Evolutionary conservation across 176 grass and related monocot genomes (phyloP).

Genomic region (Aegilops umbellulata): DNA sequence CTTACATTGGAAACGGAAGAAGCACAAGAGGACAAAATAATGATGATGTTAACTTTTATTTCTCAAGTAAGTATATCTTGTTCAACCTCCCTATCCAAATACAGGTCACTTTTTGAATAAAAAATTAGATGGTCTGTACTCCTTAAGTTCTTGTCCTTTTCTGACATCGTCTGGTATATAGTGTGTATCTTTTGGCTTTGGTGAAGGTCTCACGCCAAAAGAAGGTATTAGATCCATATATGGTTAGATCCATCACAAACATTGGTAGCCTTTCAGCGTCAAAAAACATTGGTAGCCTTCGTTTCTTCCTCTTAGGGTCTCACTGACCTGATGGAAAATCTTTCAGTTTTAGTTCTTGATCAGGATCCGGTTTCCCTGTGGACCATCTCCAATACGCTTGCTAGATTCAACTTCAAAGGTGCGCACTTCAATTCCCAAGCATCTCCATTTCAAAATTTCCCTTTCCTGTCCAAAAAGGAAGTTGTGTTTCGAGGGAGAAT

Average conservation of each 20-base stretch:
- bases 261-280: neutral
- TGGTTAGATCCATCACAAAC: neutral
- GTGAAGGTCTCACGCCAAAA: neutral
- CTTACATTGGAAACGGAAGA: neutral
- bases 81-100: neutral
- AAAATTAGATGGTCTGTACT: neutral
- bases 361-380: neutral
- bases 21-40: slow-evolving; percentile 7
- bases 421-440: neutral
- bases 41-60: neutral
- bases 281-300: neutral
- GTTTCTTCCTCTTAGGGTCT: neutral
- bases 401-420: slow-evolving; percentile 15
- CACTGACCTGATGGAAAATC: slow-evolving; percentile 2
- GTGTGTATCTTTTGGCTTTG: neutral
- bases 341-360: slow-evolving; percentile 31
- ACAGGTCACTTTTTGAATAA: slow-evolving; percentile 2
- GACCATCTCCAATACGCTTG: neutral
- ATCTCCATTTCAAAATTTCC: neutral
- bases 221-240: neutral
- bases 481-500: slow-evolving; percentile 1
- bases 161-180: slow-evolving; percentile 18
- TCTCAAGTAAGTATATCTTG: neutral
- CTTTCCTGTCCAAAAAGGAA: neutral
- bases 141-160: slow-evolving; percentile 29